These are phyloP conservation scores for Xylaria hypoxylon DNA, from an alignment of 2,329 filamentous ascomycete genomes.

Conservation along the genomic window DNA sequence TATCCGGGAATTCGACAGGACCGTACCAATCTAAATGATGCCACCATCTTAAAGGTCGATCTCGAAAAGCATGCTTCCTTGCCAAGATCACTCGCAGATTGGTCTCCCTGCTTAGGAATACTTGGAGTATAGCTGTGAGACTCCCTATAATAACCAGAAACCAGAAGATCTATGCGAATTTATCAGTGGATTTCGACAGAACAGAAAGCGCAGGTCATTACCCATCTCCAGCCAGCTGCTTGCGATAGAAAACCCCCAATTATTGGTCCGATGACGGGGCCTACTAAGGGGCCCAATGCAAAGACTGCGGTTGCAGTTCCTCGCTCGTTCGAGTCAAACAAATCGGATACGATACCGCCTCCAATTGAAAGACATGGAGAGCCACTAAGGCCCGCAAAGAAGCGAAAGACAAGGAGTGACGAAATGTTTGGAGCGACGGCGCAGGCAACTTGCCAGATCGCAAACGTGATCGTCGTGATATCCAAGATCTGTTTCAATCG, in stretches of 20 bases:
- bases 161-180: conserved; percentile 26
- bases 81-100: conserved; percentile 32
- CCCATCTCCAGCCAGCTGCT: conserved; percentile 36
- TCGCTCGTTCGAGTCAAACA: conserved; percentile 31
- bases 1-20: conserved; percentile 11
- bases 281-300: conserved; percentile 32
- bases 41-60: conserved; percentile 25
- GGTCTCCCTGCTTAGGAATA: conserved; percentile 32
- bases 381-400: conserved; percentile 30
- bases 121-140: conserved; percentile 28
- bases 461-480: conserved; percentile 32
- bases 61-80: conserved; percentile 31
- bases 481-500: conserved; percentile 25
- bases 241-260: conserved; percentile 33
- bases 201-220: conserved; percentile 9
- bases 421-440: conserved; percentile 33
- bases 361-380: conserved; percentile 37
- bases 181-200: conserved; percentile 7
- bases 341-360: conserved; percentile 35
- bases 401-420: conserved; percentile 30
- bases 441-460: conserved; percentile 31
- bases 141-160: conserved; percentile 28
- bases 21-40: conserved; percentile 36
- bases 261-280: conserved; percentile 37
- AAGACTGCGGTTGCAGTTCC: conserved; percentile 35